Conservation (phyloP, 805 yeast species). For the Vanderwaltozyma tropicalis region DNA sequence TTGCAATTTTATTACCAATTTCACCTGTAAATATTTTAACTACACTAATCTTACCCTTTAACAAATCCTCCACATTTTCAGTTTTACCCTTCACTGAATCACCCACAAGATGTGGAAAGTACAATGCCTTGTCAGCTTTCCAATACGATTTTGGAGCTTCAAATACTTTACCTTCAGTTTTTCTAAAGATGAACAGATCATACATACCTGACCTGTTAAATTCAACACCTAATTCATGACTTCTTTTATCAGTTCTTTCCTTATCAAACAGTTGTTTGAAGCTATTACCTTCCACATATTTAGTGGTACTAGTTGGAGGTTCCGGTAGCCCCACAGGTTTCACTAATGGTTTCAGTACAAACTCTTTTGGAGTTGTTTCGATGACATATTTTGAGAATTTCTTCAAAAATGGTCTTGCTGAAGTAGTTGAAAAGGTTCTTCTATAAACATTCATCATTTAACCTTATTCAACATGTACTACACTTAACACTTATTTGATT, state of each 20-base stretch:
- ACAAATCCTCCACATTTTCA: constrained; percentile 18
- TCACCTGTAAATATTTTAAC: constrained; percentile 27
- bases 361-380: constrained; percentile 23
- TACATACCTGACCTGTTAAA: constrained; percentile 59
- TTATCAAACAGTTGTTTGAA: constrained; percentile 40
- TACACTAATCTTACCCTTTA: constrained; percentile 24
- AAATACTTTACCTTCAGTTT: constrained; percentile 79
- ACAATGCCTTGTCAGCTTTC: constrained; percentile 58
- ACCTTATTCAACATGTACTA: no score
- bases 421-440: neutral
- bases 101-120: constrained; percentile 72
- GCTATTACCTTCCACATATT: constrained; percentile 34
- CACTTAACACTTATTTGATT: no score
- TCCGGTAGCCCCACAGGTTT: constrained; percentile 38
- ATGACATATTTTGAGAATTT: constrained; percentile 23
- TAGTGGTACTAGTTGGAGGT: constrained; percentile 28
- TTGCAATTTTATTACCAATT: constrained; percentile 59
- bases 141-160: constrained; percentile 73
- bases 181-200: constrained; percentile 52
- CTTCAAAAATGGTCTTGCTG: constrained; percentile 13
- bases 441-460: neutral
- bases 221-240: constrained; percentile 49
- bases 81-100: constrained; percentile 35
- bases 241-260: constrained; percentile 37
- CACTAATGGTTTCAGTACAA: constrained; percentile 27